Evolutionary conservation across 2,329 filamentous ascomycete species (phyloP), one percentile per base, ranked within the genome.

Genomic region (Helotiales sp.): DNA sequence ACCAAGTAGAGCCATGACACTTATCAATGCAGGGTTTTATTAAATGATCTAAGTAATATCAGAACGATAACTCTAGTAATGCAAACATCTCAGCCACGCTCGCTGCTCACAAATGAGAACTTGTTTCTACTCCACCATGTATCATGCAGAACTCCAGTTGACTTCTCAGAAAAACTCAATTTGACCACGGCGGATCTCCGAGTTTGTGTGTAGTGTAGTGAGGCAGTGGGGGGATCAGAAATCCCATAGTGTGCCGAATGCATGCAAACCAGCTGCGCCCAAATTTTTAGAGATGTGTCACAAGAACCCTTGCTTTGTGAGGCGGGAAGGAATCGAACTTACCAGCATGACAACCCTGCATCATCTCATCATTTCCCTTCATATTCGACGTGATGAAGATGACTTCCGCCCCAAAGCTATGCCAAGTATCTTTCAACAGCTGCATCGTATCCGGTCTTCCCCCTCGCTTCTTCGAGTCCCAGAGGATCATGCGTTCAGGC

Each of bases 361-460:
- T 80, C 79, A 81, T 80, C 73, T 81, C 79, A 66, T 80, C 78
- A 67, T 81, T 81, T 30, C 79, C 79, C 64, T 77, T 72, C 77
- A 71, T 78, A 66, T 81, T 81, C 45, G 77, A 79, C 1, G 79
- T 81, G 70, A 81, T 81, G 73, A 81, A 81, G 64, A 81, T 80
- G 50, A 81, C 79, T 72, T 81, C 79, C 5, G 79, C 79, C 13
- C 78, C 76, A 67, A 80, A 81, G 69, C 76, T 79, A 34, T 70
- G 57, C 77, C 78, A 81, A 13, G 78, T 79, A 24, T 80, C 79
- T 71, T 76, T 79, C 63, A 81, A 75, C 1, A 81, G 74, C 68
- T 78, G 71, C 60, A 81, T 72, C 6, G 75, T 75, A 72, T 81
- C 78, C 3, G 79, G 79, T 6, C 79, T 73, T 3, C 79, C 79